A percentile compares a stretch with the other conserved stretches of the same genome.
These are phyloP conservation scores for Cantharellus cinnabarinus DNA, from an alignment of 768 basidiomycete genomes.

Conservation along the genomic window DNA sequence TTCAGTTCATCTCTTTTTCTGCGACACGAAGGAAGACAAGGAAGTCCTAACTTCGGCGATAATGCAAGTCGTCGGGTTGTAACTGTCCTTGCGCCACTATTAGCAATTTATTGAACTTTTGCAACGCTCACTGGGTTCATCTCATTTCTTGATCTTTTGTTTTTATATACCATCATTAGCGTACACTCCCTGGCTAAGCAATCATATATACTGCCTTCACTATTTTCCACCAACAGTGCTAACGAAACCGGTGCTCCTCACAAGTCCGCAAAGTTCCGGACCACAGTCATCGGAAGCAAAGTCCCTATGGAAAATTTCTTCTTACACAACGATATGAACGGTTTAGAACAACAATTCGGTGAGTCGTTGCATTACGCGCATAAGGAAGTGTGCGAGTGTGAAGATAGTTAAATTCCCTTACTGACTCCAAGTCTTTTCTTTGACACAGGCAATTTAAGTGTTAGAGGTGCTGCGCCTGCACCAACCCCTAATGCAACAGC, in stretches of 20 bases:
- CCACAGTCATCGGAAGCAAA: too few relatives aligned
- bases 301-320: not conserved
- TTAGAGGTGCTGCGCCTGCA: conserved; percentile 10
- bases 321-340: not conserved
- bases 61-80: not conserved
- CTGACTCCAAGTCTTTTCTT: not conserved
- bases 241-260: too few relatives aligned
- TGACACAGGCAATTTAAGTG: not conserved
- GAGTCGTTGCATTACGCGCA: not conserved
- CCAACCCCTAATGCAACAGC: conserved; percentile 30
- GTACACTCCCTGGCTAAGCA: too few relatives aligned
- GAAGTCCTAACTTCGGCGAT: conserved; percentile 3
- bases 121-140: too few relatives aligned
- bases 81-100: too few relatives aligned
- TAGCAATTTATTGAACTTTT: not conserved
- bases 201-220: too few relatives aligned
- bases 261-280: too few relatives aligned
- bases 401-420: not conserved
- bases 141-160: too few relatives aligned
- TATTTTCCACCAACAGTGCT: too few relatives aligned
- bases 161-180: too few relatives aligned
- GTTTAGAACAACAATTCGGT: not conserved
- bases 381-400: not conserved
- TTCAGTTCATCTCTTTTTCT: conserved; percentile 32
- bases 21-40: conserved; percentile 9